Conservation (phyloP, 208 protist genomes). For the Trypanosoma platydactyli region DNA sequence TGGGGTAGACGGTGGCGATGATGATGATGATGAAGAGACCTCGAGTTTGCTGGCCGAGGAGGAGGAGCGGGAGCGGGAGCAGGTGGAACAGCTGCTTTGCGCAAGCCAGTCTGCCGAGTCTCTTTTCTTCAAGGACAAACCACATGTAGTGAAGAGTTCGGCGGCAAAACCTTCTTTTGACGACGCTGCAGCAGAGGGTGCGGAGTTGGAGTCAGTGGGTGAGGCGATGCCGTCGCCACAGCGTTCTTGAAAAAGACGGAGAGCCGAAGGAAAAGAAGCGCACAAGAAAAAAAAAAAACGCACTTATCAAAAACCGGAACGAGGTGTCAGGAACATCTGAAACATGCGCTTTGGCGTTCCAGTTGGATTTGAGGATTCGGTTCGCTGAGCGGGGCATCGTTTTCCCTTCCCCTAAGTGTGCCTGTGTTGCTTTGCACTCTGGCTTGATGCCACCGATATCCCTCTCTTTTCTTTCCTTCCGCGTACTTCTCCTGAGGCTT, state of each 20-base stretch:
- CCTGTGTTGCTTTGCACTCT: no score
- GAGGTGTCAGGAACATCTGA: no score
- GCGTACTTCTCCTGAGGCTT: background rate
- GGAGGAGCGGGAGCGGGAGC: constrained; percentile 21
- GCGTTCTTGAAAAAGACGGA: constrained; percentile 2
- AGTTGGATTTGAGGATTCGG: no score
- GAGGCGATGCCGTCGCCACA: constrained; percentile 33
- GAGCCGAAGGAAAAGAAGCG: background rate
- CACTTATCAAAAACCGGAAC: no score
- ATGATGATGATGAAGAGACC: constrained; percentile 27
- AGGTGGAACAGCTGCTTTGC: constrained; percentile 10
- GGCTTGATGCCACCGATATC: background rate
- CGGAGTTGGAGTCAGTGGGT: constrained; percentile 42
- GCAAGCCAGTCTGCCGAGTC: constrained; percentile 7
- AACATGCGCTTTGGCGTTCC: no score
- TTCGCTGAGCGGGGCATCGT: no score
- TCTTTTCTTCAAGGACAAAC: constrained; percentile 24
- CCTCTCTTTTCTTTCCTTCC: background rate
- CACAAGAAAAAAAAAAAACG: background rate
- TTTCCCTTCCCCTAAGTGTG: no score
- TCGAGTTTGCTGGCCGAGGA: constrained; percentile 8
- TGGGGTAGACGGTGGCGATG: constrained; percentile 5
- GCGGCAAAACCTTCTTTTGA: constrained; percentile 23
- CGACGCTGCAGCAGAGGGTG: constrained; percentile 27
- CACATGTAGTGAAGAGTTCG: background rate